Evolutionary conservation across 352 stramenopile species (phyloP).

Genomic region (Pythium insidiosum): DNA sequence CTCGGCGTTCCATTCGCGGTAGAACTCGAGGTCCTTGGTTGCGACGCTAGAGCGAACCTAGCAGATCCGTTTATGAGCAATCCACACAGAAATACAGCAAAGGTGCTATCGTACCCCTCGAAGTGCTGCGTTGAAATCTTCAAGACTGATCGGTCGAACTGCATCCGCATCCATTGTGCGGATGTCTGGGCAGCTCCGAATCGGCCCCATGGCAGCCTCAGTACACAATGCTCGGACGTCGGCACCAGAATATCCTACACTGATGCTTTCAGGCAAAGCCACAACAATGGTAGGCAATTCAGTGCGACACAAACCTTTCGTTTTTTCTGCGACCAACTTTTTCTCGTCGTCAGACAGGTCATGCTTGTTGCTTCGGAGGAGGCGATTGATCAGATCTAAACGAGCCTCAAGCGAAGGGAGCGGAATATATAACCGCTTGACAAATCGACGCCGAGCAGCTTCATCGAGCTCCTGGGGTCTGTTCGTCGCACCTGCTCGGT

Average conservation of each 20-base stretch:
- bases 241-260: conserved; percentile 93
- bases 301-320: conserved; percentile 40
- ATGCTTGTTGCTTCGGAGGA: conserved; percentile 93
- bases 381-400: conserved; percentile 80
- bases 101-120: conserved; percentile 50
- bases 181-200: conserved; percentile 80
- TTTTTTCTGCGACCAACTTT: conserved; percentile 78
- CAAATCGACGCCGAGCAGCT: conserved; percentile 93
- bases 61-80: too few relatives aligned
- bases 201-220: conserved; percentile 97
- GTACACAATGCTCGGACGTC: conserved; percentile 96
- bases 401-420: conserved; percentile 87
- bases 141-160: conserved; percentile 91
- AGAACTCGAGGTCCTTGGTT: conserved; percentile 89
- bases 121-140: conserved; percentile 94
- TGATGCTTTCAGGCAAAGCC: not conserved
- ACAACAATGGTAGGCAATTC: not conserved
- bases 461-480: conserved; percentile 97
- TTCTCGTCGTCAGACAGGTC: conserved; percentile 85
- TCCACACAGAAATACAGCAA: too few relatives aligned
- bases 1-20: conserved; percentile 90
- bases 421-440: conserved; percentile 97
- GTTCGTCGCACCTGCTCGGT: conserved; percentile 90
- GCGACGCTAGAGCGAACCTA: conserved; percentile 94
- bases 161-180: conserved; percentile 85